Base-by-base conservation (phyloP, 352 stramenopile species). In the Phytophthora hibernalis region DNA sequence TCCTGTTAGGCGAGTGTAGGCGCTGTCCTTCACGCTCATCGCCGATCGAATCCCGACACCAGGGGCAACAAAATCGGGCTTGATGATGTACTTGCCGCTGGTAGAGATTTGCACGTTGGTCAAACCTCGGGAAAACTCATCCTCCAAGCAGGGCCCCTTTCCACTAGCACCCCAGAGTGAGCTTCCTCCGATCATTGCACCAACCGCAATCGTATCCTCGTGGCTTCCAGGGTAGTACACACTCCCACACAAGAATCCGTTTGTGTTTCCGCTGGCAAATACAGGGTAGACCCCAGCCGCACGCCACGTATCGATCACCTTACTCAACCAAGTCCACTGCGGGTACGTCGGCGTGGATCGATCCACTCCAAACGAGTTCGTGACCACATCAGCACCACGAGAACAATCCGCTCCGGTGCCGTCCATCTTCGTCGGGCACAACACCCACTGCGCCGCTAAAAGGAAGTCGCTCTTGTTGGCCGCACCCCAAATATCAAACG, bases 1-100 rank as follows among this genome's bases (percentile, higher is more conserved):
- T 3, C 85, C 85, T 12, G 85, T 90, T 11, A 93, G 57, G 10
- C 82, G 67, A 20, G 82, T 90, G 53, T 87, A 91, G 11, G 77
- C 73, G 11, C 38, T 67, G 62, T 93, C 82, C 18, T 71, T 75
- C 21, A 78, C 78, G 31, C 82, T 93, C 47, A 88, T 64, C 0
- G 82, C 78, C 2, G 85, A 93, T 43, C 82, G 75, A 63, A 93
- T 90, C 3, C 73, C 82, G 5, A 86, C 79, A 1, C 85, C 85
- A 37, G 85, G 85, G 21, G 85, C 83, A 26, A 91, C 83, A 65
- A 92, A 89, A 51, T 93, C 82, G 15, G 83, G 83, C 55, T 93
- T 92, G 44, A 92, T 72, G 18, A 90, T 54, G 22, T 73, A 72
- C 18, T 68, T 68, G 28, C 37, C 56, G 8, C 54, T 45, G 15